Evolutionary conservation across 164 flowering plant species (phyloP), one percentile per base, ranked within the genome.

Genomic region (Magnolia changhungtana): DNA sequence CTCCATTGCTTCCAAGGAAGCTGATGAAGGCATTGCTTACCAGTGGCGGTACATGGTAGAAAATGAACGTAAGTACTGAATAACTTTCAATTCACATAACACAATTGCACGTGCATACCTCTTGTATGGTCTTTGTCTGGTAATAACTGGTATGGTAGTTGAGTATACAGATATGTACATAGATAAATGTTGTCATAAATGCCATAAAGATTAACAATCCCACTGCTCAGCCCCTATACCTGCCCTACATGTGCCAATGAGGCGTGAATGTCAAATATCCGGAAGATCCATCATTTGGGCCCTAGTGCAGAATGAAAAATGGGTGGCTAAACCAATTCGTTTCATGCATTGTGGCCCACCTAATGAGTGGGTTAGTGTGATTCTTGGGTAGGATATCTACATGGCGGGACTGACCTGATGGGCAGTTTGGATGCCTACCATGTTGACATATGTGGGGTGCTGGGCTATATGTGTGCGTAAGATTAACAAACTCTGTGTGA

Each of bases 41-140:
- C 98, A 94, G 76, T 96, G 98, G 99, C 91, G 87, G 81, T 90
- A 91, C 83, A 88, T 96, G 88, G 82, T 92, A 63, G 99, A 96
- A 86, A 96, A 96, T 78, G 99, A 94, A 52, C 37, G 98, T 96
- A 85, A 85, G 95, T 76, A 63, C 51, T 63, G n/a, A 68, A 8
- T 27, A 11, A 63, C 59, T 75, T 65, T 69, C 19, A 75, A 21
- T 72, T 4, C 78, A 2, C 31, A 23, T 23, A 71, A 85, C 91
- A 93, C 80, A 93, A 88, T 79, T 95, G 93, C 61, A 55, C 61
- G 61, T 55, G 61, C 10, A 16, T 16, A 11, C 61, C 16, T 55
- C 61, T 55, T 55, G 45, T 11, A 55, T 55, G 61, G 10, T 2
- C 13, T 55, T 55, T 55, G 16, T 55, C 61, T 55, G 13, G 2